These are phyloP conservation scores for Takakia lepidozioides DNA, from an alignment of 225 moss, liverwort and hornwort species.

Conservation along the genomic window DNA sequence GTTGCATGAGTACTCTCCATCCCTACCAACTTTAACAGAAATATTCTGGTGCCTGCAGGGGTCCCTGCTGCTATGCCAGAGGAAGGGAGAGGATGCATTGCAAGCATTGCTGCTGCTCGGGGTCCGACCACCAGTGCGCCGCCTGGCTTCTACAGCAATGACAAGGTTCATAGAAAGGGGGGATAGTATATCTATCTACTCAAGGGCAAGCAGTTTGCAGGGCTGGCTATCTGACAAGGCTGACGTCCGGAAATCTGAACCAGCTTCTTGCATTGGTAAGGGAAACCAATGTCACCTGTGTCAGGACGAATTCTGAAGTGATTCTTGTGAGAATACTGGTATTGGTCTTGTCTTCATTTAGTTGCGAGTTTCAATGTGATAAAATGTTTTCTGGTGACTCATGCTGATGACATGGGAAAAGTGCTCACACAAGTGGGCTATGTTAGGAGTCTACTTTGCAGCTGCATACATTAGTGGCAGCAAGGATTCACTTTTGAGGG, in stretches of 20 bases:
- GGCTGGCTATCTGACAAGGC: conserved; percentile 98
- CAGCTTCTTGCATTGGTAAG: conserved; percentile 83
- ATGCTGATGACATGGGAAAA: too few species aligned
- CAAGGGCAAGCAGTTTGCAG: conserved; percentile 91
- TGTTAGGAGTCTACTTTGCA: too few species aligned
- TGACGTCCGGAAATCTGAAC: conserved; percentile 80
- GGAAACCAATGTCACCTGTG: too few species aligned
- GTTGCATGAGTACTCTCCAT: too few species aligned
- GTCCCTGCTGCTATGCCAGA: conserved; percentile 63
- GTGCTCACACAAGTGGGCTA: too few species aligned
- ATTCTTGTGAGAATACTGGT: too few species aligned
- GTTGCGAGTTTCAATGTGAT: too few species aligned
- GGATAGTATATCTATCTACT: conserved; percentile 92
- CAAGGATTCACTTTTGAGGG: too few species aligned
- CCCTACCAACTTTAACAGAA: background rate
- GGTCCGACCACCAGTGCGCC: conserved; percentile 83
- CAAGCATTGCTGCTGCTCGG: conserved; percentile 78
- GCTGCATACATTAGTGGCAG: too few species aligned
- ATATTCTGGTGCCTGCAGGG: conserved; percentile 32
- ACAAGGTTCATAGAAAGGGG: conserved; percentile 87
- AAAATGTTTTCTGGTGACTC: too few species aligned
- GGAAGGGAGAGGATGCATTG: conserved; percentile 89
- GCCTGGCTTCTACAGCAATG: conserved; percentile 81
- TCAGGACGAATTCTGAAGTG: too few species aligned
- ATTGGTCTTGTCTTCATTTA: too few species aligned